A percentile compares a stretch with the other conserved stretches of the same genome.
Evolutionary conservation across 257 asterid genomes (phyloP).

Genomic region (Solanum chmielewskii): DNA sequence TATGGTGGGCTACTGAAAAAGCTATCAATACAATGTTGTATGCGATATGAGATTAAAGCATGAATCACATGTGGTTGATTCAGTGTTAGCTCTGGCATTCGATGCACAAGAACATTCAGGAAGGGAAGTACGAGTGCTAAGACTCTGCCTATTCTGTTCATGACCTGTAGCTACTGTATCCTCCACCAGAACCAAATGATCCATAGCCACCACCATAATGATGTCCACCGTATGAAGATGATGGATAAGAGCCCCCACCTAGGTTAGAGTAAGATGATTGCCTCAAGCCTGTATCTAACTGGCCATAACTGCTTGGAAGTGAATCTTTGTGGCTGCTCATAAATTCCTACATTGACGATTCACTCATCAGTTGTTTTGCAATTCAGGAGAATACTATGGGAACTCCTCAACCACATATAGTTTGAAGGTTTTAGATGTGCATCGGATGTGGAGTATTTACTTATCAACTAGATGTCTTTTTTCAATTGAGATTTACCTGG

Average conservation of each 20-base stretch:
- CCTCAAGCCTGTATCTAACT: slow-evolving; percentile 22
- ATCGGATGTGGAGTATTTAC: background rate
- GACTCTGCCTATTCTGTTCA: slow-evolving; percentile 4
- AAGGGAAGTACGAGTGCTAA: background rate
- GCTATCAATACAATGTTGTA: background rate
- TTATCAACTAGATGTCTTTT: background rate
- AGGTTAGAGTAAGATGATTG: slow-evolving; percentile 39
- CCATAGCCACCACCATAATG: slow-evolving; percentile 51
- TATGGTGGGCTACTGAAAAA: background rate
- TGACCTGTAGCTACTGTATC: slow-evolving; percentile 49
- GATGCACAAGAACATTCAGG: background rate
- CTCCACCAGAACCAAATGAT: slow-evolving; percentile 51
- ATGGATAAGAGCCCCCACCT: slow-evolving; percentile 39
- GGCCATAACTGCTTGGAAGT: slow-evolving; percentile 7
- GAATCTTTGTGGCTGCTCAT: slow-evolving; percentile 3
- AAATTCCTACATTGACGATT: slow-evolving; percentile 1
- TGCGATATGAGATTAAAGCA: background rate
- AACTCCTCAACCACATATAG: background rate
- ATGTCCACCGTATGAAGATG: slow-evolving; percentile 34
- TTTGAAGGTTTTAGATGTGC: background rate
- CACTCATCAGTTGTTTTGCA: background rate
- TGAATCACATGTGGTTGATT: background rate
- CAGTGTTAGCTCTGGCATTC: background rate
- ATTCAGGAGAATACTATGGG: background rate
- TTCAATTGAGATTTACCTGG: slow-evolving; percentile 31